phyloP scores from a whole-genome alignment of 176 grass and related monocot species.

The Poa pratensis region DNA sequence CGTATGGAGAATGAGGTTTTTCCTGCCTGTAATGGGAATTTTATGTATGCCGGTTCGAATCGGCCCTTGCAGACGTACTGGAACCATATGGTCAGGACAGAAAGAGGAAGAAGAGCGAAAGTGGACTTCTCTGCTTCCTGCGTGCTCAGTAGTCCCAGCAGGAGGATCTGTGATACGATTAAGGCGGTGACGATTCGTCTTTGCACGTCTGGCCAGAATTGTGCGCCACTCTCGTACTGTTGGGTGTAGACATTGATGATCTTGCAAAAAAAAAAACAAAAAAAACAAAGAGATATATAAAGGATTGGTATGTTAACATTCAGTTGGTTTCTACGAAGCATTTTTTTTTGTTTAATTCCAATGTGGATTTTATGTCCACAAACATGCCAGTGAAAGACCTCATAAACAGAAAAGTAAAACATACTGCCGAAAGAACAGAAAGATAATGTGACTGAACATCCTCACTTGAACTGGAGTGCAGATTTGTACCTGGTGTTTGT shows the following conservation, averaged over 20 bases:
- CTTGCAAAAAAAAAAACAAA: constrained; percentile 51
- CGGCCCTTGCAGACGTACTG: constrained; percentile 78
- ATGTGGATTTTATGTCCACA: neutral
- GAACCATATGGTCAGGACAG: constrained; percentile 87
- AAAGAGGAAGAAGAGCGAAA: constrained; percentile 68
- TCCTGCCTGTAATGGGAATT: constrained; percentile 79
- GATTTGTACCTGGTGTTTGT: constrained; percentile 83
- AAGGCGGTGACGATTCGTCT: constrained; percentile 61
- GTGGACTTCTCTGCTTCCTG: constrained; percentile 63
- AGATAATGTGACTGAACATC: neutral
- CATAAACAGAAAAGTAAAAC: neutral
- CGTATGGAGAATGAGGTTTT: constrained; percentile 9
- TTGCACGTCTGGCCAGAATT: constrained; percentile 93
- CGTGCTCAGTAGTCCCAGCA: constrained; percentile 84
- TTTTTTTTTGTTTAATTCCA: neutral
- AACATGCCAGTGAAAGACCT: neutral
- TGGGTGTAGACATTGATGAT: constrained; percentile 97
- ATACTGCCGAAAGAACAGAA: neutral
- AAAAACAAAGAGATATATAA: constrained; percentile 12
- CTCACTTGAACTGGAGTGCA: constrained; percentile 17
- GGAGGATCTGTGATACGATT: constrained; percentile 83
- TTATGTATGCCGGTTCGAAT: constrained; percentile 88
- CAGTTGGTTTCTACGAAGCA: neutral
- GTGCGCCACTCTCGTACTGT: constrained; percentile 81
- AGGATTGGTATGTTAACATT: neutral